A percentile compares a stretch with the other conserved stretches of the same genome.
phyloP scores from a whole-genome alignment of 2,329 filamentous ascomycete species.

The Penicillium digitatum region DNA sequence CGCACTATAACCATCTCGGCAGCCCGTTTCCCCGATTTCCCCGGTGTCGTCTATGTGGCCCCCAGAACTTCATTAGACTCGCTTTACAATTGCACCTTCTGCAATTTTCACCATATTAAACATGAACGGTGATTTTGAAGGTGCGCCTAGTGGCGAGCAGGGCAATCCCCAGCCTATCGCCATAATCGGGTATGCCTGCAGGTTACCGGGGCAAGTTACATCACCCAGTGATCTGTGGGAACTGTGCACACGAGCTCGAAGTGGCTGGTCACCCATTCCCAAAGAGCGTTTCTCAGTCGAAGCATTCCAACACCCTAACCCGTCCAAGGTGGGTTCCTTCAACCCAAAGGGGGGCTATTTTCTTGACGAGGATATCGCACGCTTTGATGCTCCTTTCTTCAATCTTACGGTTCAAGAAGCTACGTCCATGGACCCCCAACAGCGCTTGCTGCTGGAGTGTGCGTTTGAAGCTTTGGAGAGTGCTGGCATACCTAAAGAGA shows the following conservation, averaged over 20 bases:
- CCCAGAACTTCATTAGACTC: neutral
- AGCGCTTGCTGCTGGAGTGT: constrained; percentile 25
- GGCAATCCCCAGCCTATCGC: constrained; percentile 18
- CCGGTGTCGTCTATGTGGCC: neutral
- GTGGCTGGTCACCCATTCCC: constrained; percentile 22
- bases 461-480: constrained; percentile 29
- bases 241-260: constrained; percentile 21
- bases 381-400: constrained; percentile 29
- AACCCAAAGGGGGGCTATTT: constrained; percentile 27
- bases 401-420: constrained; percentile 24
- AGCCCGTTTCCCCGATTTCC: neutral
- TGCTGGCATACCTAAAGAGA: constrained; percentile 28
- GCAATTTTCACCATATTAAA: constrained; percentile 1
- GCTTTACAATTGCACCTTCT: neutral
- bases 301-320: constrained; percentile 24
- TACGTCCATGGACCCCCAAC: constrained; percentile 27
- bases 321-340: constrained; percentile 20
- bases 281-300: constrained; percentile 20
- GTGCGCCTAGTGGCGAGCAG: constrained; percentile 1
- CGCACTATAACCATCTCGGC: neutral
- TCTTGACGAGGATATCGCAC: constrained; percentile 24
- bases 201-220: constrained; percentile 22
- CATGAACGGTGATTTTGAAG: constrained; percentile 12
- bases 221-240: constrained; percentile 25
- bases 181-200: constrained; percentile 27